Percentiles rank a stretch among this genome's conserved stretches.
Evolutionary conservation across 345 rosid genomes (phyloP).

Genomic region (Excoecaria agallocha): DNA sequence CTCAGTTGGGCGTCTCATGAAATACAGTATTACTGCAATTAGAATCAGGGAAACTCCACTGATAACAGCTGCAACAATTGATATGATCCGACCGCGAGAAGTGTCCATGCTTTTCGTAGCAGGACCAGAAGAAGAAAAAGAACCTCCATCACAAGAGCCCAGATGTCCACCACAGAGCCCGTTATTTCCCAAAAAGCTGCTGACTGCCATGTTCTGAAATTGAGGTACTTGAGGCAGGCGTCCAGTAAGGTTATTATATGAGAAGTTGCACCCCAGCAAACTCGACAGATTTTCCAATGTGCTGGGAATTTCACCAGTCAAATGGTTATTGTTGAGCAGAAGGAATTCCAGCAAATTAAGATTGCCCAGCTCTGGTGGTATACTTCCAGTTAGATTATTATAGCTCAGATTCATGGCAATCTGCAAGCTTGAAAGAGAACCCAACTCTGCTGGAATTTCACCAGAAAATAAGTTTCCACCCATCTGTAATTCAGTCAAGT

Average conservation of each 20-base stretch:
- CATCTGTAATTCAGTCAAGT: slow-evolving; percentile 77
- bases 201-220: slow-evolving; percentile 60
- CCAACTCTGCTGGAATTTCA: slow-evolving; percentile 56
- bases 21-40: slow-evolving; percentile 44
- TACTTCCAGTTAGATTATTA: slow-evolving; percentile 59
- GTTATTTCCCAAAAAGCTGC: slow-evolving; percentile 65
- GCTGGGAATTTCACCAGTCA: slow-evolving; percentile 65
- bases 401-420: slow-evolving; percentile 79
- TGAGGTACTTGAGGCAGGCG: slow-evolving; percentile 53
- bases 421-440: slow-evolving; percentile 66
- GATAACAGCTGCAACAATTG: slow-evolving; percentile 41
- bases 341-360: slow-evolving; percentile 72
- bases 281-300: slow-evolving; percentile 66
- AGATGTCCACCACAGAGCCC: slow-evolving; percentile 51
- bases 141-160: slow-evolving; percentile 30
- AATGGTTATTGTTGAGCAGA: slow-evolving; percentile 66
- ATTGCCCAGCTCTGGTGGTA: slow-evolving; percentile 66
- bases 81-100: slow-evolving; percentile 44
- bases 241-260: slow-evolving; percentile 70
- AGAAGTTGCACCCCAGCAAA: slow-evolving; percentile 74
- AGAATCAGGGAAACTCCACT: slow-evolving; percentile 52
- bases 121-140: slow-evolving; percentile 18
- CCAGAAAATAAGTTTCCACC: slow-evolving; percentile 74
- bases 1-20: slow-evolving; percentile 45
- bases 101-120: slow-evolving; percentile 20